Evolutionary conservation across 2,329 filamentous ascomycete species (phyloP).

Genomic region (Alternaria ventricosa): DNA sequence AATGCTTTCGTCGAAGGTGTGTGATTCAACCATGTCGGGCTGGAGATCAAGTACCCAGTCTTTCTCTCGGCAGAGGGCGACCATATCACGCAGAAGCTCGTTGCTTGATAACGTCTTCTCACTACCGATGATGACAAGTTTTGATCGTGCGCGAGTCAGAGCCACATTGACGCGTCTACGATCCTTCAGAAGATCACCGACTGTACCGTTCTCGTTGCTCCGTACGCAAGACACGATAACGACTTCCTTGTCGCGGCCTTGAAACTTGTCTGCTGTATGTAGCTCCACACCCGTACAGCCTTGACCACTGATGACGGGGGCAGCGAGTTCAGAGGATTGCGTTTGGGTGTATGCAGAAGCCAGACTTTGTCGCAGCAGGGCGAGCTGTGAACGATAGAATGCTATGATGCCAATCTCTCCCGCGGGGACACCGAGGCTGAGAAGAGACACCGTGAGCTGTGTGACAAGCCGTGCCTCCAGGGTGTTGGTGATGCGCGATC

Average conservation of each 20-base stretch:
- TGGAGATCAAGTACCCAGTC: slow-evolving; percentile 83
- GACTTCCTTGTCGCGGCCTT: slow-evolving; percentile 94
- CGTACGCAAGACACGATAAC: slow-evolving; percentile 87
- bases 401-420: slow-evolving; percentile 92
- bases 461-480: slow-evolving; percentile 79
- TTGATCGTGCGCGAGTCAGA: slow-evolving; percentile 89
- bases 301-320: slow-evolving; percentile 18
- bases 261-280: slow-evolving; percentile 96
- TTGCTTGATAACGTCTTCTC: slow-evolving; percentile 72
- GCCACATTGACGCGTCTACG: slow-evolving; percentile 96
- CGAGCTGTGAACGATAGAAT: slow-evolving; percentile 91
- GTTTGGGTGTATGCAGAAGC: slow-evolving; percentile 57
- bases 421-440: slow-evolving; percentile 76
- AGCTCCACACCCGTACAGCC: slow-evolving; percentile 71
- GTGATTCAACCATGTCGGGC: slow-evolving; percentile 66
- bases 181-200: slow-evolving; percentile 91
- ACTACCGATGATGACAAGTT: slow-evolving; percentile 87
- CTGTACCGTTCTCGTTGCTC: slow-evolving; percentile 78
- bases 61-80: slow-evolving; percentile 76
- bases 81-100: slow-evolving; percentile 78
- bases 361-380: slow-evolving; percentile 77
- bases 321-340: slow-evolving; percentile 53
- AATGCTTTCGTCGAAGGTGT: slow-evolving; percentile 68
- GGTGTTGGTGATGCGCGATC: slow-evolving; percentile 86
- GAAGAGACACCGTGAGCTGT: slow-evolving; percentile 80